Base-by-base conservation (phyloP, 1,284 basidiomycete species). In the Ceratobasidium sp. region DNA sequence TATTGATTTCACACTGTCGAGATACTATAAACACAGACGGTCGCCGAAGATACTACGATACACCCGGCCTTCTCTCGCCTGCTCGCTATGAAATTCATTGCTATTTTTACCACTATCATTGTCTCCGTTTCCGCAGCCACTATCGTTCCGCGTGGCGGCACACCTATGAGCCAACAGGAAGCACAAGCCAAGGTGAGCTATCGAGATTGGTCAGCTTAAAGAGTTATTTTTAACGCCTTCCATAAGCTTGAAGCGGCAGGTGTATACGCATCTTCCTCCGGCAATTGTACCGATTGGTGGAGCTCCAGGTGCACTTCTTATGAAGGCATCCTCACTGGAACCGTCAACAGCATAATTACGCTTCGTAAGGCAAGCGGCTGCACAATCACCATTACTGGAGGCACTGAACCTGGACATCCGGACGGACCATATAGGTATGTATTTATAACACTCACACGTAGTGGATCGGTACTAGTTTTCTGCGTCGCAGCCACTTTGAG, bases 311-410 rank as follows among this genome's bases (percentile, higher is more conserved):
- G 77, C 33, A 78, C 77, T 18, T 78, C 77, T 3, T 71, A 70
- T 28, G 33, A 58, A 15, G 77, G 77, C 15, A 71, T 78, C 55
- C 55, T 78, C n/a, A 70, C 28, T 23, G 77, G 77, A n/a, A 78
- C 77, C 20, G 67, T 78, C 18, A 53, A 78, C 44, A 68, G 44
- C 51, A 56, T 78, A n/a, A 78, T 78, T 68, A 71, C 53, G 3
- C 61, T 78, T 26, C 70, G 71, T 42, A 78, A 78, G 13, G 66
- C 77, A 26, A 71, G 55, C 40, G 77, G 67, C 53, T 69, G 66
- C 55, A 20, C 77, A 33, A 69, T 78, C n/a, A 71, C 68, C 7
- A 70, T 78, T n/a, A 71, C 77, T 5, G 77, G 77, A 12, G 77
- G 77, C 6, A 78, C 77, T 28, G 77, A 78, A 33, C 33, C 44